A percentile compares a stretch with the other conserved stretches of the same genome.
Conservation (phyloP, 176 grass and related monocot genomes). For the Cenchrus purpureus region DNA sequence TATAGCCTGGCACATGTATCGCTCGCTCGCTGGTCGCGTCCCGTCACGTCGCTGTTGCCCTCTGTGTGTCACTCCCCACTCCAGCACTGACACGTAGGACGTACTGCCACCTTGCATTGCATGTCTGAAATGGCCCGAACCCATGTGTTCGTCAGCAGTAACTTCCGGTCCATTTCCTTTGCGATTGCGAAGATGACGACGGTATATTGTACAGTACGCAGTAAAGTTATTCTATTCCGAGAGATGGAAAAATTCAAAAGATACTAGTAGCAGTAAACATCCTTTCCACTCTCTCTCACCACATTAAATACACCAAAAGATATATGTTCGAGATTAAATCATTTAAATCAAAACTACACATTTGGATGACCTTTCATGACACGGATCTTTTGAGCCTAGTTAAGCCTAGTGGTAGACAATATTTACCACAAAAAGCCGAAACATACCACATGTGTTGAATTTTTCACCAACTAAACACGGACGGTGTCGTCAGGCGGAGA, state of each 20-base stretch:
- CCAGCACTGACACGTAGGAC: slow-evolving; percentile 21
- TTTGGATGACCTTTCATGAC: too few species aligned
- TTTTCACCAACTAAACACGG: too few species aligned
- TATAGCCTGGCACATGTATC: slow-evolving; percentile 35
- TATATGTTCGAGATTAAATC: too few species aligned
- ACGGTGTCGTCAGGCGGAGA: background rate
- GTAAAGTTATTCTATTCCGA: background rate
- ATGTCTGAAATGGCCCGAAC: background rate
- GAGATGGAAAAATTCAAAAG: too few species aligned
- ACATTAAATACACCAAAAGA: too few species aligned
- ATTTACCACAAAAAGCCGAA: too few species aligned
- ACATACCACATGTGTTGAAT: too few species aligned
- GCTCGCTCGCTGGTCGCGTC: background rate
- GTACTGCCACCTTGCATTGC: background rate
- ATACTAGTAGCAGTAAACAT: background rate
- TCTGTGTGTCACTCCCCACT: background rate
- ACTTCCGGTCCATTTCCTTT: background rate
- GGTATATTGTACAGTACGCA: background rate
- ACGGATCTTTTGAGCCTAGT: too few species aligned
- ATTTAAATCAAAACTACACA: too few species aligned
- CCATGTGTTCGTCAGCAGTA: background rate
- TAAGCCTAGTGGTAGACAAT: too few species aligned
- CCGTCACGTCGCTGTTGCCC: slow-evolving; percentile 21
- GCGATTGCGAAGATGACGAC: background rate
- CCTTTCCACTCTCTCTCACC: too few species aligned